Base-by-base conservation (phyloP, 1,284 basidiomycete species). In the Sporisorium scitamineum region DNA sequence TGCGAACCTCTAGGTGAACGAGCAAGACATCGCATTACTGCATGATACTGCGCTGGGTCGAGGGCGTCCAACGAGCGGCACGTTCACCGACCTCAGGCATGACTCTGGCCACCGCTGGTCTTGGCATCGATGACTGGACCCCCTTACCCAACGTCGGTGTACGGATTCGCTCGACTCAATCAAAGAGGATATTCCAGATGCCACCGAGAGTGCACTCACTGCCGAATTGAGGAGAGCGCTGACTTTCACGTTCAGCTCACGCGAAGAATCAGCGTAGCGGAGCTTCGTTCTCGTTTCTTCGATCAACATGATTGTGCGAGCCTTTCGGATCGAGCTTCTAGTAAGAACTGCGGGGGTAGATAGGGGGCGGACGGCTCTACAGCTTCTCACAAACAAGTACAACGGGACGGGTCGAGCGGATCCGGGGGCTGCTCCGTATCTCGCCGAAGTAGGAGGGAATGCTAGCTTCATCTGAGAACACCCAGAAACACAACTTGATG, bases 301-400 rank as follows among this genome's bases (percentile, higher is more conserved):
- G 55, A 26, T 57, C 42, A 18, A 48, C 44, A 24, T 27, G 24
- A 31, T 57, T 32, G 55, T n/a, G 31, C 32, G 55, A 57, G 20
- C 55, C 26, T 18, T 14, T 20, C 7, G 27, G 22, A 20, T 9
- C 11, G 27, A n/a, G n/a, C 14, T 27, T 22, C 8, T 27, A 24
- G 14, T 5, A 26, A 39, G 31, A 2, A 52, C 20, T n/a, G n/a
- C n/a, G n/a, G 31, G 50, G 11, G 2, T 7, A 24, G 50, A 32
- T 16, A 32, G 50, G 24, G 26, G 4, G 7, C 13, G n/a, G 14
- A 26, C 22, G 11, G 3, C 11, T 13, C 45, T 29, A 1, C 8
- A 1, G 24, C n/a, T 1, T 20, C 20, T 42, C 39, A 20, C 8
- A 16, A 8, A n/a, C n/a, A 42, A 18, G 37, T 18, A 18, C 24